Evolutionary conservation across 345 rosid genomes (phyloP).

Genomic region (Kernera saxatilis): DNA sequence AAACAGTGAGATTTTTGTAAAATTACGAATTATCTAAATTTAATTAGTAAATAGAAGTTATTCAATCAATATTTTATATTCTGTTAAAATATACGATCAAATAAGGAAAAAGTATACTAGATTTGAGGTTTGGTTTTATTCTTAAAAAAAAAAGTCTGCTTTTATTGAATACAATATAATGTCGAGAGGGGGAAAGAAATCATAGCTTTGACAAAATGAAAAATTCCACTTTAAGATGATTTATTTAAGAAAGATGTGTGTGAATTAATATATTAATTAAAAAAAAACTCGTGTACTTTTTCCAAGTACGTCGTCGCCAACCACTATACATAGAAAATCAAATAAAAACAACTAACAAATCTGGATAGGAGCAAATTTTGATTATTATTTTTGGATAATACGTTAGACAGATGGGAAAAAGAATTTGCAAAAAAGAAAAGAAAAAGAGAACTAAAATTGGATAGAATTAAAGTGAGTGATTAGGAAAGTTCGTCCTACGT

Average conservation of each 20-base stretch:
- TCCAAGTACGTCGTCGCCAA: constrained; percentile 22
- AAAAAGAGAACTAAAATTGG: not conserved
- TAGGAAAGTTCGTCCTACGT: constrained; percentile 20
- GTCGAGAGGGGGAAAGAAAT: not conserved
- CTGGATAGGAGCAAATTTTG: not conserved
- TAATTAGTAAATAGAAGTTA: too few relatives aligned
- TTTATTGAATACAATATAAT: not conserved
- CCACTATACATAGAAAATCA: not conserved
- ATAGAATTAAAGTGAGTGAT: constrained; percentile 27
- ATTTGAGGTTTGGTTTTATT: not conserved
- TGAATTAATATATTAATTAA: not conserved
- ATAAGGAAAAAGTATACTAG: not conserved
- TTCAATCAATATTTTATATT: not conserved
- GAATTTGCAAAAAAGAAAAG: not conserved
- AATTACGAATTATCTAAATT: not conserved
- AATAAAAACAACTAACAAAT: not conserved
- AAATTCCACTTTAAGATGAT: not conserved
- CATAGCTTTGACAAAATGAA: not conserved
- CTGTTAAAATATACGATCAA: not conserved
- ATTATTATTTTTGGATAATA: not conserved
- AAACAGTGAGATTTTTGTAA: not conserved
- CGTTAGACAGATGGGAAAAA: not conserved
- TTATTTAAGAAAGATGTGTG: not conserved
- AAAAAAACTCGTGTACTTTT: constrained; percentile 1
- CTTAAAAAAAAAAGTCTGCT: not conserved